phyloP scores from a whole-genome alignment of 768 basidiomycete species.

The Strobilomyces confusus region DNA sequence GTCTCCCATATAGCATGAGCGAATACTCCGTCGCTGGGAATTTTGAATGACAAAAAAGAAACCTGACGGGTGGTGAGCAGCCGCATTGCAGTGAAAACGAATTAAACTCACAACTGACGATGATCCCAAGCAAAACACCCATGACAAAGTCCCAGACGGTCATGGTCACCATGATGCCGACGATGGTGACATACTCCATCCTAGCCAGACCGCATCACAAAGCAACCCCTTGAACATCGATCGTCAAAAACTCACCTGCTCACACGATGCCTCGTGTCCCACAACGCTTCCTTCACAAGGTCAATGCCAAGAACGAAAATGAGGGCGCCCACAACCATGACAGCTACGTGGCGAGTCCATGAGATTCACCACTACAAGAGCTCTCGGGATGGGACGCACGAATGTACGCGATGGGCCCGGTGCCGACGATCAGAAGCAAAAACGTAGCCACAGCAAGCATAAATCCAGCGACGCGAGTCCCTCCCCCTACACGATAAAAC shows the following conservation, averaged over 20 bases:
- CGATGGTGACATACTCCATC: conserved; percentile 77
- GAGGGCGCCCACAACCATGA: conserved; percentile 86
- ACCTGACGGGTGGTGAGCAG: conserved; percentile 38
- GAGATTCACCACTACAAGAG: background rate
- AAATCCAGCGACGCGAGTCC: conserved; percentile 77
- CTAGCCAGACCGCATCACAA: conserved; percentile 32
- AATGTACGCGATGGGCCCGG: conserved; percentile 86
- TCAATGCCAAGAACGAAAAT: conserved; percentile 95
- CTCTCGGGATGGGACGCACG: conserved; percentile 49
- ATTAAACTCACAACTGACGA: conserved; percentile 71
- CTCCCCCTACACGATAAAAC: conserved; percentile 93
- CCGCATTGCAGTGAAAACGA: background rate
- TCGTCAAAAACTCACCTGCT: conserved; percentile 50
- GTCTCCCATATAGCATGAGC: conserved; percentile 78
- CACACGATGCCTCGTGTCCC: conserved; percentile 91
- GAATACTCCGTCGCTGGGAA: conserved; percentile 79
- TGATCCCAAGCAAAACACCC: conserved; percentile 88
- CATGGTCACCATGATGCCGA: conserved; percentile 89
- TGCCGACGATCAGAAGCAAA: conserved; percentile 74
- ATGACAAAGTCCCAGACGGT: conserved; percentile 92
- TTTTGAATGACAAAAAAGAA: conserved; percentile 98
- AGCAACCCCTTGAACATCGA: background rate
- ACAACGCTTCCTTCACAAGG: conserved; percentile 90
- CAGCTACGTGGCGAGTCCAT: conserved; percentile 44
- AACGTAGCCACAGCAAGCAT: conserved; percentile 75